Conservation (phyloP, 331 rosid species). For the Prunus yedoensis region DNA sequence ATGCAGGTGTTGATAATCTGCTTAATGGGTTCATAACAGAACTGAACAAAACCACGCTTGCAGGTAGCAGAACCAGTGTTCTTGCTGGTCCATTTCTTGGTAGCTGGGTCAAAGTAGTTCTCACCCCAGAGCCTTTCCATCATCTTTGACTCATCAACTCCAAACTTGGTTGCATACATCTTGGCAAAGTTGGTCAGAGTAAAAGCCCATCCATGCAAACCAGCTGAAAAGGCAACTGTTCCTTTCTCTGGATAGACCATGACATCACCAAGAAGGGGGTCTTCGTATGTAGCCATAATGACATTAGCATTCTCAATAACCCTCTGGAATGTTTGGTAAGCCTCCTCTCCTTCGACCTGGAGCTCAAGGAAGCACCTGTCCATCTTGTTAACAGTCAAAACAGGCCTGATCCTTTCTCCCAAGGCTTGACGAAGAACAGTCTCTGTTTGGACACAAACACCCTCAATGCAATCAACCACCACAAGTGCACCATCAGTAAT, state of each 20-base stretch:
- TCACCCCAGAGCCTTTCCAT: slow-evolving; percentile 98
- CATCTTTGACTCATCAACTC: slow-evolving; percentile 82
- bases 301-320: slow-evolving; percentile 56
- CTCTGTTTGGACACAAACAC: slow-evolving; percentile 89
- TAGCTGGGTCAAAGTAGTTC: slow-evolving; percentile 80
- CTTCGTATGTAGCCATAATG: slow-evolving; percentile 93
- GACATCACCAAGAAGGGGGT: slow-evolving; percentile 81
- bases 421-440: slow-evolving; percentile 89
- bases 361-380: slow-evolving; percentile 94
- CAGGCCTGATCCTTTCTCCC: slow-evolving; percentile 91
- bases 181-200: slow-evolving; percentile 80
- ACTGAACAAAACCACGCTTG: slow-evolving; percentile 91
- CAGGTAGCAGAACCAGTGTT: slow-evolving; percentile 68
- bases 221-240: slow-evolving; percentile 88
- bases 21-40: slow-evolving; percentile 89
- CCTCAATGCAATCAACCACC: slow-evolving; percentile 87
- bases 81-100: slow-evolving; percentile 85
- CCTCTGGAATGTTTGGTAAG: slow-evolving; percentile 65
- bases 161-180: slow-evolving; percentile 87
- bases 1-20: slow-evolving; percentile 73
- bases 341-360: slow-evolving; percentile 72
- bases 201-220: slow-evolving; percentile 93
- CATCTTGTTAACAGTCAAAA: slow-evolving; percentile 89
- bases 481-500: slow-evolving; percentile 95
- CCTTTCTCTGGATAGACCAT: slow-evolving; percentile 86